Evolutionary conservation across 2,329 filamentous ascomycete genomes (phyloP).

Genomic region (Pyrenochaeta sp.): DNA sequence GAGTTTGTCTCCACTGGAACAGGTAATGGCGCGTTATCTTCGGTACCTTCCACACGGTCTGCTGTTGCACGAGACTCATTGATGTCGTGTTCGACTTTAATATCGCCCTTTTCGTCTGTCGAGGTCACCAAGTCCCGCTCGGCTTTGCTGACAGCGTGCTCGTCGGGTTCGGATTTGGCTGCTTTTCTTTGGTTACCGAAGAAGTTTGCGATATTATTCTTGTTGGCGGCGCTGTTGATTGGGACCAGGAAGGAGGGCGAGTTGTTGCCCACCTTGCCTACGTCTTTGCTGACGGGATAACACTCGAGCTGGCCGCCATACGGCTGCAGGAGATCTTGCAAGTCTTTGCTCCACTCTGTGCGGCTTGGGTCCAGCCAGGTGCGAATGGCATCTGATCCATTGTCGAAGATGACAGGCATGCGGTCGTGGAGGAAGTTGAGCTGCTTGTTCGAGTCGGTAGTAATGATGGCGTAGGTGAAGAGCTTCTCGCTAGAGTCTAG

Average conservation of each 20-base stretch:
- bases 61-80: constrained; percentile 55
- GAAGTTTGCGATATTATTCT: constrained; percentile 93
- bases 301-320: constrained; percentile 81
- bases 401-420: constrained; percentile 93
- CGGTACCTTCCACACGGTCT: constrained; percentile 54
- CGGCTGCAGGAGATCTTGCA: constrained; percentile 82
- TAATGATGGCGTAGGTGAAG: constrained; percentile 95
- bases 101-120: constrained; percentile 34
- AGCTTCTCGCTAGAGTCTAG: constrained; percentile 70
- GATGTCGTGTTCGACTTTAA: constrained; percentile 49
- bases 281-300: constrained; percentile 86
- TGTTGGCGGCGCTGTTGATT: constrained; percentile 84
- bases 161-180: constrained; percentile 30
- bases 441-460: constrained; percentile 83
- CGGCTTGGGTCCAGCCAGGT: constrained; percentile 81
- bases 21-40: constrained; percentile 63
- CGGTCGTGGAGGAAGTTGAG: constrained; percentile 89
- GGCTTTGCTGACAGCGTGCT: constrained; percentile 18
- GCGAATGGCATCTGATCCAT: constrained; percentile 72
- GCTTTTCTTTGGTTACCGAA: constrained; percentile 69
- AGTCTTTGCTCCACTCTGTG: constrained; percentile 76
- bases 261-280: constrained; percentile 94
- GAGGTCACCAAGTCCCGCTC: constrained; percentile 34
- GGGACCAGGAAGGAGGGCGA: constrained; percentile 85
- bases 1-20: constrained; percentile 30